These are phyloP conservation scores for Aspergillus oerlinghausenensis DNA, from an alignment of 2,329 filamentous ascomycete species.

Conservation along the genomic window DNA sequence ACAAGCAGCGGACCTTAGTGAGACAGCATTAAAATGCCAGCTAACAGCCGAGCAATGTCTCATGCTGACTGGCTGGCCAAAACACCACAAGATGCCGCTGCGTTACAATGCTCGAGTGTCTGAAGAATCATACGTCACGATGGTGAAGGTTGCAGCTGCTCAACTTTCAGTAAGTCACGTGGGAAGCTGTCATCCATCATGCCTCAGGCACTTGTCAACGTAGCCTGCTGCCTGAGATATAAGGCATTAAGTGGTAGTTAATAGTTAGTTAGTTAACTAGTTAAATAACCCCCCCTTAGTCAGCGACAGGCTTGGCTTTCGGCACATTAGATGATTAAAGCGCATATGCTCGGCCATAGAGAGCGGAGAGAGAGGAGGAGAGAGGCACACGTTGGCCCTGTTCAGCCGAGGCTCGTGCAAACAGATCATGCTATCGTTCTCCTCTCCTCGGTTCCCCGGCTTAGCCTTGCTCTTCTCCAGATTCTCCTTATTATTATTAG, in stretches of 20 bases:
- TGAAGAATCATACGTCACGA: neutral
- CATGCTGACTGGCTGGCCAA: conserved; percentile 7
- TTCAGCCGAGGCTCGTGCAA: neutral
- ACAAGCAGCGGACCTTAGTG: conserved; percentile 4
- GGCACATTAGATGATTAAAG: neutral
- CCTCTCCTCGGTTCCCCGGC: neutral
- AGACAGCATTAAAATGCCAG: conserved; percentile 12
- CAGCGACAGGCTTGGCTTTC: neutral
- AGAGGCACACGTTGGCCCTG: too few relatives aligned
- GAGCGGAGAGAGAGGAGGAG: too few relatives aligned
- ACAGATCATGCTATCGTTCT: neutral
- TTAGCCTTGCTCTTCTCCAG: neutral
- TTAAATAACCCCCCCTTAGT: too few relatives aligned
- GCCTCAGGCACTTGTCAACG: neutral
- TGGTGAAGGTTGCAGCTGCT: neutral
- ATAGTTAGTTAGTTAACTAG: too few relatives aligned
- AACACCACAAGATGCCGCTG: neutral
- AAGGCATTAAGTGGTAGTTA: neutral
- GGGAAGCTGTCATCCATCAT: neutral
- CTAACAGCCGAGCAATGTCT: neutral
- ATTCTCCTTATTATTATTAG: neutral
- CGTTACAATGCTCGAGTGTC: neutral
- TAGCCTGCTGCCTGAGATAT: neutral
- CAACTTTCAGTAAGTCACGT: neutral
- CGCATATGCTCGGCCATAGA: neutral